These are phyloP conservation scores for Elaphomyces granulatus DNA, from an alignment of 495 filamentous ascomycete genomes.

Conservation along the genomic window DNA sequence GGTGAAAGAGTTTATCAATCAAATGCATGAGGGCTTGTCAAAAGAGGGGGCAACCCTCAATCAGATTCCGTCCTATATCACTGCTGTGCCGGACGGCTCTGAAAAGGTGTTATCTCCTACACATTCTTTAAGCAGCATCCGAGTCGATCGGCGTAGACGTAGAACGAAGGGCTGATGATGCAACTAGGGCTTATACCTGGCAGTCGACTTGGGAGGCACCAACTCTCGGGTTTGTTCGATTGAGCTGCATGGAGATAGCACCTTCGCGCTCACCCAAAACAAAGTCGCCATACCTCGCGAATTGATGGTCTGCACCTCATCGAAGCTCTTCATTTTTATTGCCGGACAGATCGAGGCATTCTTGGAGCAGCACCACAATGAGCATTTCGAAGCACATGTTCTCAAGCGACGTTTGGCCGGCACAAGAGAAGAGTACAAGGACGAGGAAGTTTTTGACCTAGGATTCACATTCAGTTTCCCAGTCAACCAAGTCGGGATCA, in stretches of 20 bases:
- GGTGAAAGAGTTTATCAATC: constrained; percentile 68
- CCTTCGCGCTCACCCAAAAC: constrained; percentile 77
- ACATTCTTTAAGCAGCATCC: neutral
- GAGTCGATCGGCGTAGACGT: too few species aligned
- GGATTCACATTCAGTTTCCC: constrained; percentile 98
- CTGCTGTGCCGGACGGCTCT: constrained; percentile 88
- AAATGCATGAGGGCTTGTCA: constrained; percentile 77
- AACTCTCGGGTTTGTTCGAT: constrained; percentile 98
- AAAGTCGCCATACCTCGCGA: constrained; percentile 84
- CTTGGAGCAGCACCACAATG: constrained; percentile 71
- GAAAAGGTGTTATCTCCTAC: constrained; percentile 49
- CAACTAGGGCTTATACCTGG: constrained; percentile 75
- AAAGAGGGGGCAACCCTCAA: constrained; percentile 68
- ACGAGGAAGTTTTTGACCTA: constrained; percentile 70
- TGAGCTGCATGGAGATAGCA: constrained; percentile 78
- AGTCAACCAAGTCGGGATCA: constrained; percentile 84
- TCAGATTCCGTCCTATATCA: constrained; percentile 96
- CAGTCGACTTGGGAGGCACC: constrained; percentile 91
- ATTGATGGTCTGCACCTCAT: constrained; percentile 77
- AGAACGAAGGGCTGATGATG: too few species aligned
- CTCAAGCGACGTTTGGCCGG: constrained; percentile 42
- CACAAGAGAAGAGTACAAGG: constrained; percentile 36
- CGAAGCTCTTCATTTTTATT: constrained; percentile 84
- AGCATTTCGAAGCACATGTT: constrained; percentile 65
- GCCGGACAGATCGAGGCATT: constrained; percentile 84